These are phyloP conservation scores for Penicillium robsamsonii DNA, from an alignment of 495 filamentous ascomycete genomes.

Conservation along the genomic window DNA sequence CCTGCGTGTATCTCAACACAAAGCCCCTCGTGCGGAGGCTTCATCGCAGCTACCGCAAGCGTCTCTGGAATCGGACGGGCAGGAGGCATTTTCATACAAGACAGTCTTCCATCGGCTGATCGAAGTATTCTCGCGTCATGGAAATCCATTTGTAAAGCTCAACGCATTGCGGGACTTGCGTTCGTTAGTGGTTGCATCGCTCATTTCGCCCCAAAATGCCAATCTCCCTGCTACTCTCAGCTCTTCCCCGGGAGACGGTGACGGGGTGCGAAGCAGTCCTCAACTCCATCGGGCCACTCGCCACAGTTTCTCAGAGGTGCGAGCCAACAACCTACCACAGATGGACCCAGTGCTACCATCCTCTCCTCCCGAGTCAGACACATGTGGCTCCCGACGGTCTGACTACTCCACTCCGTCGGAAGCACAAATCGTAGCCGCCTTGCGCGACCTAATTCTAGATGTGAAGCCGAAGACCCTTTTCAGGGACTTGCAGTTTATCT, in stretches of 20 bases:
- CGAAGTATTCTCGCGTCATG: conserved; percentile 84
- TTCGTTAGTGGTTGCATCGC: conserved; percentile 72
- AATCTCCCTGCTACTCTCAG: conserved; percentile 12
- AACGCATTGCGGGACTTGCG: conserved; percentile 81
- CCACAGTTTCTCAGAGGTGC: conserved; percentile 38
- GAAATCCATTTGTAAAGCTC: conserved; percentile 83
- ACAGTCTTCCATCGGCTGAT: conserved; percentile 76
- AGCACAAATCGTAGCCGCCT: conserved; percentile 67
- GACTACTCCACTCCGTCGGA: conserved; percentile 45
- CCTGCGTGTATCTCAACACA: conserved; percentile 4
- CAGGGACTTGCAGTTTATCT: conserved; percentile 93
- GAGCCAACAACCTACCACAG: conserved; percentile 13
- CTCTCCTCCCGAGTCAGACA: conserved; percentile 34
- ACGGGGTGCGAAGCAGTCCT: conserved; percentile 2
- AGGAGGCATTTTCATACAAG: conserved; percentile 61
- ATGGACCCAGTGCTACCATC: conserved; percentile 24
- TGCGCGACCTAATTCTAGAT: conserved; percentile 74
- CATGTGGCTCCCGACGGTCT: conserved; percentile 39
- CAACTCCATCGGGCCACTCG: conserved; percentile 26
- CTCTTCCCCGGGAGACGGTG: neutral
- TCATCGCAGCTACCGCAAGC: neutral
- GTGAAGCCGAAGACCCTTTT: conserved; percentile 88
- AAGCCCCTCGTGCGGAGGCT: neutral
- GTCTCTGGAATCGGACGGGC: conserved; percentile 12
- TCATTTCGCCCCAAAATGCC: conserved; percentile 53